Evolutionary conservation across 306 rosid genomes (phyloP).

Genomic region (Vicia faba): DNA sequence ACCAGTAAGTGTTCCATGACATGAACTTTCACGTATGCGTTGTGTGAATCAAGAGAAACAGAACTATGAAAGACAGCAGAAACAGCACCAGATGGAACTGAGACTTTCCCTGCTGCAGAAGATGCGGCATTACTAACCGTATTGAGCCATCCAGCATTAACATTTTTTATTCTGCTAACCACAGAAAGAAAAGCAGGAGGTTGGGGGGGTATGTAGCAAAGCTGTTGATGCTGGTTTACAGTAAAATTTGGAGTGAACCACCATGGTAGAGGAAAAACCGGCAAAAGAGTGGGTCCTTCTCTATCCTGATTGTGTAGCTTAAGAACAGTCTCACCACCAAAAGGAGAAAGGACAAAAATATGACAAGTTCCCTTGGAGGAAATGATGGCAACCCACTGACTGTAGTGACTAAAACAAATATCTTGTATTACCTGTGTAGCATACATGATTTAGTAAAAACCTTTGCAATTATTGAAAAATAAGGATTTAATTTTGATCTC

Average conservation of each 20-base stretch:
- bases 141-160: conserved; percentile 81
- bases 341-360: conserved; percentile 78
- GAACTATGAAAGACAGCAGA: conserved; percentile 80
- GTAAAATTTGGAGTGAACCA: conserved; percentile 79
- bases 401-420: conserved; percentile 77
- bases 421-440: conserved; percentile 80
- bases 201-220: conserved; percentile 73
- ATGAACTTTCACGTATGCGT: conserved; percentile 47
- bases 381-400: conserved; percentile 88
- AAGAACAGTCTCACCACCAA: conserved; percentile 84
- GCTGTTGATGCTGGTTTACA: conserved; percentile 64
- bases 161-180: conserved; percentile 89
- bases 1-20: conserved; percentile 85
- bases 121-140: conserved; percentile 86
- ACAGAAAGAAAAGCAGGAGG: conserved; percentile 83
- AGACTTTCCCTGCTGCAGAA: conserved; percentile 80
- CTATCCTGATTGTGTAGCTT: conserved; percentile 61
- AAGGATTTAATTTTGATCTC: conserved; percentile 23
- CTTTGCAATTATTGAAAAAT: conserved; percentile 34
- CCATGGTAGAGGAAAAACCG: conserved; percentile 76
- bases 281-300: conserved; percentile 65
- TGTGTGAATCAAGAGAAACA: conserved; percentile 50
- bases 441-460: conserved; percentile 37
- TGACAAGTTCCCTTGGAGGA: conserved; percentile 88
- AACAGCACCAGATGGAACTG: conserved; percentile 86